Evolutionary conservation across 176 grass and related monocot species (phyloP), one percentile per base, ranked within the genome.

Genomic region (Oryza meridionalis): DNA sequence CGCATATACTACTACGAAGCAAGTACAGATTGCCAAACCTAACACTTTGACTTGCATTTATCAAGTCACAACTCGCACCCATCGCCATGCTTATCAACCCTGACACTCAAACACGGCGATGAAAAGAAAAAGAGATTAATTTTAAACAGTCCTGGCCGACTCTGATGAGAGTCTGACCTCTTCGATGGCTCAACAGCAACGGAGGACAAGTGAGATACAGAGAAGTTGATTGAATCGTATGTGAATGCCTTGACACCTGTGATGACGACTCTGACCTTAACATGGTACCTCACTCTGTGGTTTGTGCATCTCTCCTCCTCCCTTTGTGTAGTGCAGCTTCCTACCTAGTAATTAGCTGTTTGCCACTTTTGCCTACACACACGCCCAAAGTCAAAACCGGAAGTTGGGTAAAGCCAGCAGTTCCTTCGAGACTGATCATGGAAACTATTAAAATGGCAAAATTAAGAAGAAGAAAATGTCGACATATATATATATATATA

Each of bases 371-470:
- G 13, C 19, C 31, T 51, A 17, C 17, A 11, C 17, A 11, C 53
- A 33, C 50, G 5, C 51, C 32, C 38, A 15, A 75, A 64, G 81
- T 83, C 81, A 83, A 66, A 49, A 31, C 0, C 40, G 42, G 70
- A 24, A 26, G 81, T 73, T 82, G 35, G 69, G 22, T 61, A 72
- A 72, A 42, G 53, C 53, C 53, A 64, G 62, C 51, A 59, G 51
- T 73, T 74, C 38, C 81, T 83, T 83, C 81, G 49, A 50, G 26
- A 66, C 10, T 10, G 55, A 73, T 49, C 50, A 22, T 44, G 10
- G n/a, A n/a, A 46, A 71, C 25, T 26, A 25, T 58, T 58, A 58
- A 58, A 58, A 58, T 21, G 53, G 19, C 17, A 58, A 21, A 21
- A 9, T 51, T 51, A 16, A 51, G 13, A n/a, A 21, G 51, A 58